Conservation (phyloP, 192 early-diverging fungal species). For the Coemansia sp. region DNA sequence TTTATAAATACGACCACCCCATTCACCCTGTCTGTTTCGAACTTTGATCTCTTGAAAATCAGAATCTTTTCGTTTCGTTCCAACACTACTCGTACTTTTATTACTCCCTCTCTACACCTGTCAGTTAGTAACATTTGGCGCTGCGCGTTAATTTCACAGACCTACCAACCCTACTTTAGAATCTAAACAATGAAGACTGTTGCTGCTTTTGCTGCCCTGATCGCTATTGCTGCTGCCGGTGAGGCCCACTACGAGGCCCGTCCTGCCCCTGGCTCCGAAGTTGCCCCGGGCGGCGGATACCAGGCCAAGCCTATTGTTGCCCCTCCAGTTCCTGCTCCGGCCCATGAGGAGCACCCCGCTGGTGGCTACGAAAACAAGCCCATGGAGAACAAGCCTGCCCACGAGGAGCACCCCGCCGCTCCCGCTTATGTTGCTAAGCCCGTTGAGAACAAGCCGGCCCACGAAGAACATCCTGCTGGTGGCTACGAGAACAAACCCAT, state of each 20-base stretch:
- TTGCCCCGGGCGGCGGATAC: conserved; percentile 6
- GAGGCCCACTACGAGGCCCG: conserved; percentile 33
- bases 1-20: no score
- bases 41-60: no score
- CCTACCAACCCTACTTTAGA: neutral
- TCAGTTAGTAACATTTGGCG: neutral
- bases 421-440: neutral
- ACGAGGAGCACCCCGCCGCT: conserved; percentile 9
- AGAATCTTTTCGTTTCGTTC: no score
- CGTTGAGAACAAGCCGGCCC: conserved; percentile 6
- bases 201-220: conserved; percentile 38
- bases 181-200: conserved; percentile 38
- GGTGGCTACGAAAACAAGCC: neutral
- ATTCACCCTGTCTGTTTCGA: no score
- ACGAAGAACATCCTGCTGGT: conserved; percentile 12
- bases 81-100: no score
- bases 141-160: neutral
- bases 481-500: conserved; percentile 1
- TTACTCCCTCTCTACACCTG: no score
- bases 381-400: conserved; percentile 1
- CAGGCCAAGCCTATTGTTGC: conserved; percentile 14
- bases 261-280: conserved; percentile 5
- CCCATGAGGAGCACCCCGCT: conserved; percentile 13
- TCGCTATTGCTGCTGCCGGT: conserved; percentile 40
- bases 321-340: conserved; percentile 9